Percentiles rank a stretch among this genome's conserved stretches.
phyloP scores from a whole-genome alignment of 768 basidiomycete genomes.

The Hebeloma cylindrosporum region DNA sequence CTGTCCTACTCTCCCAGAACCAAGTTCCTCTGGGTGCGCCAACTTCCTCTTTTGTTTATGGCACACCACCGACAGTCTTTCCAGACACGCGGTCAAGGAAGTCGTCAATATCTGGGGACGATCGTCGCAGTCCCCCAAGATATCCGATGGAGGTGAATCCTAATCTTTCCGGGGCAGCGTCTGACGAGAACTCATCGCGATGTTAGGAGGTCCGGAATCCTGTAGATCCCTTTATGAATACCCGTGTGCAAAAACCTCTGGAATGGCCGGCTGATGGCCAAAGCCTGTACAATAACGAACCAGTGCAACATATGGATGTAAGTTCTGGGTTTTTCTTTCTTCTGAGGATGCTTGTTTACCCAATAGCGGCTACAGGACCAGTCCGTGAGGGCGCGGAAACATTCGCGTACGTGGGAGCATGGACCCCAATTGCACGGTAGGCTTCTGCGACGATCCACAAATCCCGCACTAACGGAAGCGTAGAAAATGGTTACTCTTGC shows the following conservation, averaged over 20 bases:
- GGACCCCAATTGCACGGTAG: constrained; percentile 44
- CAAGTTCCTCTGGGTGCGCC: constrained; percentile 36
- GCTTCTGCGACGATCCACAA: constrained; percentile 3
- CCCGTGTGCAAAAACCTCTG: constrained; percentile 44
- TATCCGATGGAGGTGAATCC: constrained; percentile 43
- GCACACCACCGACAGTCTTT: constrained; percentile 17
- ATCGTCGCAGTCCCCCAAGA: constrained; percentile 44
- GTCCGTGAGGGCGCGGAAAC: constrained; percentile 48
- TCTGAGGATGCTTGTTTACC: constrained; percentile 9
- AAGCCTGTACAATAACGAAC: constrained; percentile 42
- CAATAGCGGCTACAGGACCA: constrained; percentile 35
- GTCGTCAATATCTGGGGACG: constrained; percentile 52
- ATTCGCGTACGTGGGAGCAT: constrained; percentile 64
- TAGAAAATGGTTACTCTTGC: constrained; percentile 46
- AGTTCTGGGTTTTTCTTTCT: constrained; percentile 10
- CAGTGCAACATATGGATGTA: constrained; percentile 47
- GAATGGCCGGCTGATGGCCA: constrained; percentile 51
- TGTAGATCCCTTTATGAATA: constrained; percentile 41
- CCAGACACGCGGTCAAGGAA: constrained; percentile 49
- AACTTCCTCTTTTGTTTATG: constrained; percentile 11
- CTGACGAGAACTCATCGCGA: constrained; percentile 4
- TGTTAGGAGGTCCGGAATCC: constrained; percentile 38
- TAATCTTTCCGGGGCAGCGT: constrained; percentile 7
- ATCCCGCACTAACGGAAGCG: background rate
- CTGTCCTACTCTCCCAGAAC: constrained; percentile 45